Evolutionary conservation across 805 yeast genomes (phyloP), one percentile per base, ranked within the genome.

Genomic region (Kluyveromyces dobzhanskii): DNA sequence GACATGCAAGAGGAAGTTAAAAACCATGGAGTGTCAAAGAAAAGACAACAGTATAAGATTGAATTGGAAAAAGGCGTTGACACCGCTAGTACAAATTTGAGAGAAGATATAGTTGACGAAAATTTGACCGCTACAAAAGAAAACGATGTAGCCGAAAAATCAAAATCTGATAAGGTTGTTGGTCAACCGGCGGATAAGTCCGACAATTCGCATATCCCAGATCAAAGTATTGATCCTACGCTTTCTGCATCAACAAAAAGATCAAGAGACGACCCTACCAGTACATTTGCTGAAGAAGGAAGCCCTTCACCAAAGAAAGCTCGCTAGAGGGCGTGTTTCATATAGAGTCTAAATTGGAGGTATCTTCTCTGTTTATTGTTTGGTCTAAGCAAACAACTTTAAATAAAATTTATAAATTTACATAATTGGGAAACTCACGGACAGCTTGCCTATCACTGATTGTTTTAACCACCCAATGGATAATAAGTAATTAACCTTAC

Each of bases 1-100:
- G 54, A 49, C 17, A 37, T 57, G 17, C 46, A 42, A 10, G 58
- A 53, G 13, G 57, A 48, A 8, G 42, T 41, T 17, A 41, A 32
- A 11, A 30, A 30, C 8, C 5, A 17, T 7, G 8, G n/a, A 6
- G 16, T 4, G 8, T 5, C 18, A 30, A 30, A 17, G n/a, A 17
- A 14, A n/a, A 14, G 21, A 8, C 6, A 27, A n/a, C 13, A 14
- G n/a, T n/a, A 27, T 7, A 27, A 27, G 30, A 12, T 14, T n/a
- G 30, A 27, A 27, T 5, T 27, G 6, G 16, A 27, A 5, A 14
- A 12, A 7, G 30, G 16, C 11, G 30, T 27, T 27, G 11, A 27
- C 11, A 14, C 30, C 11, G 30, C 30, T 27, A n/a, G 5, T n/a
- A 11, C 5, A 7, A 27, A 5, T 11, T n/a, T 27, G n/a, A 27